Percentiles rank a stretch among this genome's conserved stretches.
Evolutionary conservation across 306 rosid species (phyloP).

Genomic region (Canavalia ensiformis): DNA sequence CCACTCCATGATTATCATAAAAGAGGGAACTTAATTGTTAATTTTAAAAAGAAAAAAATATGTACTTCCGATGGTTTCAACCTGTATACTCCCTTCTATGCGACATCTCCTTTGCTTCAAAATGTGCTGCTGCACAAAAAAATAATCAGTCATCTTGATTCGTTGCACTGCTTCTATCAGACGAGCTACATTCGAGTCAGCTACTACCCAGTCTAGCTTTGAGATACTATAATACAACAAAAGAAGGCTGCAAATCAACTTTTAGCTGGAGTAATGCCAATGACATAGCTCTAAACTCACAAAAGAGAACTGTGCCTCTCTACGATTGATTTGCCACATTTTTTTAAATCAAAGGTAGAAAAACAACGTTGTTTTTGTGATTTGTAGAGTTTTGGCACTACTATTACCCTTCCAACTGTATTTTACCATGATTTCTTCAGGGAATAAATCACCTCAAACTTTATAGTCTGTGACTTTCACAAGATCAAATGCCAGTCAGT

Average conservation of each 20-base stretch:
- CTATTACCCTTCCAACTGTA: constrained; percentile 38
- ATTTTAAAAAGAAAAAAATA: neutral
- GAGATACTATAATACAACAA: constrained; percentile 46
- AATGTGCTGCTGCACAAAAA: constrained; percentile 50
- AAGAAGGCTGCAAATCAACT: constrained; percentile 42
- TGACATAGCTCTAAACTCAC: constrained; percentile 49
- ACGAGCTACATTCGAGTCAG: constrained; percentile 40
- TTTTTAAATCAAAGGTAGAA: constrained; percentile 52
- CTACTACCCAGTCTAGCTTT: constrained; percentile 45
- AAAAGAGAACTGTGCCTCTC: constrained; percentile 49
- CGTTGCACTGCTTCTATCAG: constrained; percentile 45
- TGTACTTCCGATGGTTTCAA: constrained; percentile 37
- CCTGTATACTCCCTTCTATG: constrained; percentile 44
- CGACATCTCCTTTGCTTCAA: constrained; percentile 37
- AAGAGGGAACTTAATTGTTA: constrained; percentile 10
- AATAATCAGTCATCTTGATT: constrained; percentile 40
- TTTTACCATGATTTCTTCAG: constrained; percentile 43
- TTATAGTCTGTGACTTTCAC: constrained; percentile 25
- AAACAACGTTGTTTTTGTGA: constrained; percentile 51
- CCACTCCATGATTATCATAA: constrained; percentile 36
- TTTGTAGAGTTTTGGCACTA: constrained; percentile 45
- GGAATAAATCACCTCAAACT: constrained; percentile 39
- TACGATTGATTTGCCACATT: constrained; percentile 39
- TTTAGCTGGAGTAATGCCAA: constrained; percentile 44
- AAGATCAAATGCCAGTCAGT: constrained; percentile 26